These are phyloP conservation scores for Cladophialophora exuberans DNA, from an alignment of 2,329 filamentous ascomycete genomes.

Conservation along the genomic window DNA sequence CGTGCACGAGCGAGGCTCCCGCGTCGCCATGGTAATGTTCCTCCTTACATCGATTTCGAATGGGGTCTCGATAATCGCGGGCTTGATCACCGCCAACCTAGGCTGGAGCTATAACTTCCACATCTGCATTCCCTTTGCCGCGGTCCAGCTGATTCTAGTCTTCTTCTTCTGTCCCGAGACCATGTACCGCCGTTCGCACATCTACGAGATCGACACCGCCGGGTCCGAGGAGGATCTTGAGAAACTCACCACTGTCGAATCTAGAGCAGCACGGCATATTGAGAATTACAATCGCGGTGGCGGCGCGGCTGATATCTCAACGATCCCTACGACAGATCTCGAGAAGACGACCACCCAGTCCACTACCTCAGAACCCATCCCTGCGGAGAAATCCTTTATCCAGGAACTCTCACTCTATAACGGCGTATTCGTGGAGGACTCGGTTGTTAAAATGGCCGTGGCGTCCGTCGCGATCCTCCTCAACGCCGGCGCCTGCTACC, in stretches of 20 bases:
- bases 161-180: slow-evolving; percentile 25
- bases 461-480: slow-evolving; percentile 38
- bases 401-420: slow-evolving; percentile 25
- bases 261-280: slow-evolving; percentile 16
- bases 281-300: slow-evolving; percentile 8
- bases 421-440: slow-evolving; percentile 18
- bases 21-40: slow-evolving; percentile 45
- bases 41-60: slow-evolving; percentile 43
- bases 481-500: slow-evolving; percentile 36
- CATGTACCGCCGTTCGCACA: slow-evolving; percentile 21
- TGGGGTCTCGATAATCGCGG: slow-evolving; percentile 44
- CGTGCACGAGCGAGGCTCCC: slow-evolving; percentile 36
- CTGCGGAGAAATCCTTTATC: slow-evolving; percentile 18
- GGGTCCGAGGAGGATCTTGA: slow-evolving; percentile 27
- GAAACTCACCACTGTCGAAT: slow-evolving; percentile 24
- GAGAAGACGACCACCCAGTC: slow-evolving; percentile 18
- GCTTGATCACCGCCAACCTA: slow-evolving; percentile 43
- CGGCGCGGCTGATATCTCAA: neutral
- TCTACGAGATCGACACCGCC: slow-evolving; percentile 26
- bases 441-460: slow-evolving; percentile 33
- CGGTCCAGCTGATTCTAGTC: slow-evolving; percentile 12
- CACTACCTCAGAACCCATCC: slow-evolving; percentile 9
- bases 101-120: slow-evolving; percentile 27
- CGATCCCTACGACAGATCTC: too few relatives aligned
- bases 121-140: slow-evolving; percentile 22